Evolutionary conservation across 2,329 filamentous ascomycete genomes (phyloP).

Genomic region (Epichloe glyceriae): DNA sequence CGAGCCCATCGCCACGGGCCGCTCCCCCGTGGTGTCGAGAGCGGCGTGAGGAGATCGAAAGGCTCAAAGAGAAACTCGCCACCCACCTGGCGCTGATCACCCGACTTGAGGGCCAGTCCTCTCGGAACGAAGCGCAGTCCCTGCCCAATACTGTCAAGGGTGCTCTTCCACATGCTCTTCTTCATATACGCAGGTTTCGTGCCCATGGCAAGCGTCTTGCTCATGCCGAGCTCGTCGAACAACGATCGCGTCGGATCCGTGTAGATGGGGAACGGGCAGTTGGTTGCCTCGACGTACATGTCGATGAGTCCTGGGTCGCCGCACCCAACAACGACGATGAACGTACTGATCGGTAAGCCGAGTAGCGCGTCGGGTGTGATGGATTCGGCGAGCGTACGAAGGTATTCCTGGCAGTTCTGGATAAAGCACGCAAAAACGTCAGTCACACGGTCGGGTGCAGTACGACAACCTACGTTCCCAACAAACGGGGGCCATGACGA

Average conservation of each 20-base stretch:
- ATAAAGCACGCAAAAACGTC: not conserved
- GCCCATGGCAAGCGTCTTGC: conserved; percentile 48
- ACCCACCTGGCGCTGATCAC: conserved; percentile 56
- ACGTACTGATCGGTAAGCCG: conserved; percentile 41
- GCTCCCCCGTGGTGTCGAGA: conserved; percentile 29
- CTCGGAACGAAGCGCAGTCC: conserved; percentile 42
- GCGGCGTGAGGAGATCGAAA: conserved; percentile 28
- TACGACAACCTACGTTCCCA: not conserved
- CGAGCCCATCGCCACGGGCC: conserved; percentile 10
- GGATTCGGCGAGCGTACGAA: conserved; percentile 46
- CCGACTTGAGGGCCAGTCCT: conserved; percentile 48
- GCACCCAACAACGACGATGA: conserved; percentile 59
- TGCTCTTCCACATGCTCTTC: conserved; percentile 36
- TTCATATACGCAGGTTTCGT: conserved; percentile 50
- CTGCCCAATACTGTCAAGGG: conserved; percentile 43
- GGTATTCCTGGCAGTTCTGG: conserved; percentile 65
- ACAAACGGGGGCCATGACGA: conserved; percentile 21
- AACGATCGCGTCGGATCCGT: conserved; percentile 57
- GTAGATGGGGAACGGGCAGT: conserved; percentile 62
- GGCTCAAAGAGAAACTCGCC: conserved; percentile 70
- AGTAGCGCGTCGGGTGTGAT: conserved; percentile 40
- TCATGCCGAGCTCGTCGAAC: conserved; percentile 57
- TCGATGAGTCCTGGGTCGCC: conserved; percentile 56
- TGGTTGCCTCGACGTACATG: conserved; percentile 48
- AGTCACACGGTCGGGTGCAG: not conserved